These are phyloP conservation scores for Pseudotsuga menziesii DNA, from an alignment of 75 land plant genomes.

Conservation along the genomic window DNA sequence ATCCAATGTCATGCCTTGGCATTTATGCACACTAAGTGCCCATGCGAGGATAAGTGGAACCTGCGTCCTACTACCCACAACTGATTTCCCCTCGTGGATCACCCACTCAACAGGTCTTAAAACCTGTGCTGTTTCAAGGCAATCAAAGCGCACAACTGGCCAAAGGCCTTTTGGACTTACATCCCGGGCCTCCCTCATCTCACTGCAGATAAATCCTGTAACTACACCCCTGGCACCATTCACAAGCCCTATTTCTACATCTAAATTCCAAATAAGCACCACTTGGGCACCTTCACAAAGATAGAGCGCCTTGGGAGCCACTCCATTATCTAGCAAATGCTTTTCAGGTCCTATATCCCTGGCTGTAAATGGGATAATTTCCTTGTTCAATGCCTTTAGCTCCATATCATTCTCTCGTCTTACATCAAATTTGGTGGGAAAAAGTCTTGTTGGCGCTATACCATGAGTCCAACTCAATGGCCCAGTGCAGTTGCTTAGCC, in stretches of 20 bases:
- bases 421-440: slow-evolving; percentile 49
- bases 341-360: slow-evolving; percentile 36
- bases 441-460: slow-evolving; percentile 30
- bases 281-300: slow-evolving; percentile 69
- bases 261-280: slow-evolving; percentile 63
- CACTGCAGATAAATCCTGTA: slow-evolving; percentile 23
- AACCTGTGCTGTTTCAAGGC: slow-evolving; percentile 22
- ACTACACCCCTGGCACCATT: slow-evolving; percentile 68
- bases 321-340: slow-evolving; percentile 29
- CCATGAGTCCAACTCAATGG: slow-evolving; percentile 1
- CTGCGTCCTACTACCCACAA: slow-evolving; percentile 47
- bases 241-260: slow-evolving; percentile 39
- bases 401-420: slow-evolving; percentile 37
- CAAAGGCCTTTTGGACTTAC: slow-evolving; percentile 21
- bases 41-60: slow-evolving; percentile 65
- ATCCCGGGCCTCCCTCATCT: neutral
- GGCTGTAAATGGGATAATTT: slow-evolving; percentile 30
- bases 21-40: slow-evolving; percentile 82
- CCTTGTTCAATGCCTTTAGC: slow-evolving; percentile 32
- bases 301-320: slow-evolving; percentile 34
- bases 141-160: slow-evolving; percentile 60
- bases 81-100: slow-evolving; percentile 39
- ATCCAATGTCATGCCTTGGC: slow-evolving; percentile 78
- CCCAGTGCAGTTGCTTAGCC: slow-evolving; percentile 18
- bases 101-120: slow-evolving; percentile 51